Evolutionary conservation across 331 rosid genomes (phyloP).

Genomic region (Rhamnella rubrinervis): DNA sequence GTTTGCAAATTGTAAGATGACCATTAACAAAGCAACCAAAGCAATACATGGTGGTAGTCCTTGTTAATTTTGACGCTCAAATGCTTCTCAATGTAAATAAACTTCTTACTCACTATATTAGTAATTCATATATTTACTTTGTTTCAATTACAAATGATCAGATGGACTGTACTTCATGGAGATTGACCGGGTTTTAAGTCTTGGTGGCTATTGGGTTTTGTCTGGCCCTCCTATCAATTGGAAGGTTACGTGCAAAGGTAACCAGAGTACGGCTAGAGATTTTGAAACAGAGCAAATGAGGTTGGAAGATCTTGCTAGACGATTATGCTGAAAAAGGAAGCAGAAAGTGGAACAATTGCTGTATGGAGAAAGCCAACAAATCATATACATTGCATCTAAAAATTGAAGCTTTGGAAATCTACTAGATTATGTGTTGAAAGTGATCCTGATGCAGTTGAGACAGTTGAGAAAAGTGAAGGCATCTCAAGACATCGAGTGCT

Average conservation of each 20-base stretch:
- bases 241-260: slow-evolving; percentile 44
- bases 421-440: slow-evolving; percentile 39
- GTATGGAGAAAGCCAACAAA: slow-evolving; percentile 50
- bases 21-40: no score
- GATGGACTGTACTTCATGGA: slow-evolving; percentile 27
- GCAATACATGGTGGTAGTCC: no score
- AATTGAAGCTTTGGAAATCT: slow-evolving; percentile 32
- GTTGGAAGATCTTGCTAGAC: slow-evolving; percentile 48
- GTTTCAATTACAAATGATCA: not conserved
- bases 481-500: no score
- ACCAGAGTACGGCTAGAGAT: slow-evolving; percentile 35
- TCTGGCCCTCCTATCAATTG: slow-evolving; percentile 49
- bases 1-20: not conserved
- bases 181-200: slow-evolving; percentile 24
- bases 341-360: slow-evolving; percentile 43
- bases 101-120: not conserved
- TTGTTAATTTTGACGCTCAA: no score
- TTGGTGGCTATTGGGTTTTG: slow-evolving; percentile 32
- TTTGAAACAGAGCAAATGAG: slow-evolving; percentile 39
- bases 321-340: slow-evolving; percentile 57
- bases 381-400: slow-evolving; percentile 39
- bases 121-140: not conserved
- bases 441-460: slow-evolving; percentile 41
- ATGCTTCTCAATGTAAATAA: not conserved
- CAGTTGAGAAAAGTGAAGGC: not conserved